Conservation (phyloP, 352 stramenopile species). For the Plasmopara muralis region DNA sequence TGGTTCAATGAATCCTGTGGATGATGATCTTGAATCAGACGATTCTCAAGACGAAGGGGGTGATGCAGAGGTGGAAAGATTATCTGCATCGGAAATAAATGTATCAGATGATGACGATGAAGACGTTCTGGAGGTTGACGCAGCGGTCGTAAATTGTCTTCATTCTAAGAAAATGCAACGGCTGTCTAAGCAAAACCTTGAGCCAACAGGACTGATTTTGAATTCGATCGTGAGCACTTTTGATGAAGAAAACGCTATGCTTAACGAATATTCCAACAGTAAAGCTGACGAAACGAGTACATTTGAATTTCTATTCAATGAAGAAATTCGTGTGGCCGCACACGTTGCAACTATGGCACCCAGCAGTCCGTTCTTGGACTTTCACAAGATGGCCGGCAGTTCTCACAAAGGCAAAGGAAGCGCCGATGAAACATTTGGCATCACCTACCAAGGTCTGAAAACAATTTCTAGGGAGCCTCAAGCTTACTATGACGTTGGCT, state of each 20-base stretch:
- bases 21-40: conserved; percentile 23
- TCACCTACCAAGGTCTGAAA: conserved; percentile 44
- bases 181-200: neutral
- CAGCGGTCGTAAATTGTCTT: conserved; percentile 22
- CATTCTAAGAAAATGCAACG: conserved; percentile 20
- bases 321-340: conserved; percentile 27
- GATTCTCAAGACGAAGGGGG: conserved; percentile 35
- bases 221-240: neutral
- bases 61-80: conserved; percentile 3
- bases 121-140: conserved; percentile 45
- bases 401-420: conserved; percentile 6
- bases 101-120: conserved; percentile 32
- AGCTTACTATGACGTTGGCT: conserved; percentile 12
- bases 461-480: conserved; percentile 19
- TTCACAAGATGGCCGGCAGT: conserved; percentile 17
- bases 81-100: conserved; percentile 14
- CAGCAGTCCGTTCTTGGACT: conserved; percentile 13
- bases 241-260: conserved; percentile 11
- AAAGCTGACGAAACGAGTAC: conserved; percentile 7
- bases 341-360: conserved; percentile 23
- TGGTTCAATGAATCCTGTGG: conserved; percentile 28
- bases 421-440: conserved; percentile 36
- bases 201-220: neutral
- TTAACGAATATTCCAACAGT: conserved; percentile 13
- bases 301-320: conserved; percentile 18